Percentiles rank a stretch among this genome's conserved stretches.
Conservation (phyloP, 352 stramenopile species). For the Thraustotheca clavata region DNA sequence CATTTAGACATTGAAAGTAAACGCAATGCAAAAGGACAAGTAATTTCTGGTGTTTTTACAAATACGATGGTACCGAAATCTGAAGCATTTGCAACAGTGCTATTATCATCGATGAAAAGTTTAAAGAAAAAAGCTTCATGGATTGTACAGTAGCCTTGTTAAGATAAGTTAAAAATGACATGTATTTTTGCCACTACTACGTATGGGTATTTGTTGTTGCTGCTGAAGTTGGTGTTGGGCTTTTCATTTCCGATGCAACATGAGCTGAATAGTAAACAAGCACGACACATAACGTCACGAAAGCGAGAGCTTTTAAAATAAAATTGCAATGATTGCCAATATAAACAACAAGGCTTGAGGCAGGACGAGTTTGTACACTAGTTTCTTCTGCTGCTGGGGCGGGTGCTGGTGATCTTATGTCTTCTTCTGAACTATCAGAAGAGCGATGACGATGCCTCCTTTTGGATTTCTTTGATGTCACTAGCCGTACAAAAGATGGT, state of each 20-base stretch:
- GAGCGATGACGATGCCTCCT: neutral
- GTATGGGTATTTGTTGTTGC: neutral
- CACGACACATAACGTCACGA: slow-evolving; percentile 3
- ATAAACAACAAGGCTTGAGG: neutral
- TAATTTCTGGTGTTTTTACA: no score
- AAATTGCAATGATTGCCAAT: neutral
- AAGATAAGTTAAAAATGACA: no score
- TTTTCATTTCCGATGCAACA: neutral
- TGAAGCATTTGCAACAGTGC: no score
- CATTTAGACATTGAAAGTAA: no score
- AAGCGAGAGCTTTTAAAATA: slow-evolving; percentile 1
- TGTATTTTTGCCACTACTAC: neutral
- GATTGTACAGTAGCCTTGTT: no score
- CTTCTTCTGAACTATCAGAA: neutral
- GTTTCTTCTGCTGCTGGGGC: neutral
- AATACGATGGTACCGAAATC: no score
- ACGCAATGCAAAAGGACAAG: no score
- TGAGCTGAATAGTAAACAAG: slow-evolving; percentile 1
- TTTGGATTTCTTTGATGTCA: neutral
- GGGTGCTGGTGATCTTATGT: neutral
- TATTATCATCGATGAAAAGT: no score
- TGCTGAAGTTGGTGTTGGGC: neutral
- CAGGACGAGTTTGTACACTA: no score
- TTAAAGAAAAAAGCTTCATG: no score
- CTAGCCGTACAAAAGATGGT: neutral